These are phyloP conservation scores for Lactarius psammicola DNA, from an alignment of 768 basidiomycete genomes.

Conservation along the genomic window DNA sequence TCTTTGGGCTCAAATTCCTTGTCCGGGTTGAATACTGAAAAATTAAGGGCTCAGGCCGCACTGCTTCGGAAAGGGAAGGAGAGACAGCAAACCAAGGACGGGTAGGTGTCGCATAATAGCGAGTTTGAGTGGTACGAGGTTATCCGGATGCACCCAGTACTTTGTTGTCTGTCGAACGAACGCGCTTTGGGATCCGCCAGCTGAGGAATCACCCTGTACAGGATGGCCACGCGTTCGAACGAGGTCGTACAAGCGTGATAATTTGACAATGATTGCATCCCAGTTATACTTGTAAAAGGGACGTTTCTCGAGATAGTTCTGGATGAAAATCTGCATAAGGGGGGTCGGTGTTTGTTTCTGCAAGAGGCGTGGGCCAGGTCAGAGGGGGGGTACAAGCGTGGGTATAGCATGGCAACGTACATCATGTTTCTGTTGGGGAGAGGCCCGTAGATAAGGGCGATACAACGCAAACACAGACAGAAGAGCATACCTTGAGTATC, in stretches of 20 bases:
- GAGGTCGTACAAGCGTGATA: constrained; percentile 92
- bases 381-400: neutral
- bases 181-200: constrained; percentile 93
- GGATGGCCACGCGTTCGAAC: constrained; percentile 95
- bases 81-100: constrained; percentile 68
- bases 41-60: constrained; percentile 17
- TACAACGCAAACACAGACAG: neutral
- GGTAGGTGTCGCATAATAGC: constrained; percentile 91
- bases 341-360: constrained; percentile 90
- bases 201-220: constrained; percentile 87
- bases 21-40: constrained; percentile 83
- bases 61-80: neutral
- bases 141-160: constrained; percentile 99
- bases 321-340: constrained; percentile 85
- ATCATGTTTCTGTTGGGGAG: constrained; percentile 84
- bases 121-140: constrained; percentile 89
- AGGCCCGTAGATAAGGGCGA: neutral
- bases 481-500: constrained; percentile 74
- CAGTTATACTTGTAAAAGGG: constrained; percentile 97
- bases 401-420: constrained; percentile 42
- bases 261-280: constrained; percentile 94
- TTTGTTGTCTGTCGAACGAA: constrained; percentile 99
- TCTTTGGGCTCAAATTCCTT: constrained; percentile 90
- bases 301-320: constrained; percentile 88
- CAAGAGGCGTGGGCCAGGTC: neutral